Evolutionary conservation across 208 protist species (phyloP), one percentile per base, ranked within the genome.

Genomic region (Borovskyia barvae): DNA sequence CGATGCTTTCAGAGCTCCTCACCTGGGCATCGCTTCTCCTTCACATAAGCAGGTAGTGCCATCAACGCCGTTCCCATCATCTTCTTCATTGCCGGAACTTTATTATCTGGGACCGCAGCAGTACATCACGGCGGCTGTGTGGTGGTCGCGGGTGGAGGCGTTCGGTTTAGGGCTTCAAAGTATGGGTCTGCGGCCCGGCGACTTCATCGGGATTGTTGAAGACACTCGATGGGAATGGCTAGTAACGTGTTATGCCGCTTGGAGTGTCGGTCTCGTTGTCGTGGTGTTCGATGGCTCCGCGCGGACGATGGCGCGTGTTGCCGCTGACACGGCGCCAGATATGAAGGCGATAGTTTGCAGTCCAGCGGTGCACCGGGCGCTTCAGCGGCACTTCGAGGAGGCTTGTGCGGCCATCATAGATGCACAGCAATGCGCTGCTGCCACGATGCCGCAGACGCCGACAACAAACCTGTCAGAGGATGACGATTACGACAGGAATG

Each of bases 171-270:
- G 80, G 12, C 78, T 93, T 24, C 77, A 63, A 41, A 67, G 69
- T 26, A 63, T 87, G 26, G 78, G 81, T 7, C 55, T 90, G 17
- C 28, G 30, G 2, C 61, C 75, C 5, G 72, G 80, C 11, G 66
- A 83, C 35, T 57, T 66, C 19, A 20, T 93, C 11, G 70, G 57
- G 28, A 65, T 94, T 28, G 53, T 75, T 7, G 72, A 76, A 32
- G 81, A 83, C 46, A 80, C 81, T 15, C 82, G 87, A 24, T 91
- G 79, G 77, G 87, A 94, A 63, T 90, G 81, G 82, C 55, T 94
- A 9, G 67, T 86, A 12, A 78, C 74, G 20, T 77, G 66, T 40
- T 90, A 90, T 64, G 87, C 69, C 11, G 58, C 57, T 15, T 87
- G 80, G 80, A 69, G 58, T 20, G 60, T 75, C 12, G 75, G 80